Conservation (phyloP, 2,329 filamentous ascomycete genomes). For the Aspergillus ochraceus region DNA sequence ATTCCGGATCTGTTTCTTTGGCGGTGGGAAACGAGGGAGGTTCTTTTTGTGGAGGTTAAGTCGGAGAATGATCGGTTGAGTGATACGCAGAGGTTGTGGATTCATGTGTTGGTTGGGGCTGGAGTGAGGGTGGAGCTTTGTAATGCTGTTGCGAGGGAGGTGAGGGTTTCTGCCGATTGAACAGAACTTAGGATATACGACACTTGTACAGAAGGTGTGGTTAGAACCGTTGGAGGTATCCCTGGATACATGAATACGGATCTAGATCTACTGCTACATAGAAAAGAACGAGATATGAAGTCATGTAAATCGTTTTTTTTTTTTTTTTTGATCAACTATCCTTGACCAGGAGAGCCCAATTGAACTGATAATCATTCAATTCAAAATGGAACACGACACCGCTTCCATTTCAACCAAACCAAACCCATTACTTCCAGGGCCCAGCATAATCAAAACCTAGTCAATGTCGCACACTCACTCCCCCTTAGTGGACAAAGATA, state of each 20-base stretch:
- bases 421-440: background rate
- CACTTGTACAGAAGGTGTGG: background rate
- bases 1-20: slow-evolving; percentile 93
- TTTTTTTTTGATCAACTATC: background rate
- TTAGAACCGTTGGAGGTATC: background rate
- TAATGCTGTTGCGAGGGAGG: slow-evolving; percentile 61
- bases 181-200: too few species aligned
- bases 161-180: slow-evolving; percentile 27
- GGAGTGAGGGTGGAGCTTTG: slow-evolving; percentile 84
- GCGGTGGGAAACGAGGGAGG: slow-evolving; percentile 61
- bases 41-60: slow-evolving; percentile 79
- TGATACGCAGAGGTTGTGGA: slow-evolving; percentile 95
- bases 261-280: background rate
- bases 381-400: background rate
- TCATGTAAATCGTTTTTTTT: background rate
- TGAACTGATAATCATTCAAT: background rate
- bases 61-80: slow-evolving; percentile 89
- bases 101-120: slow-evolving; percentile 83
- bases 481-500: background rate
- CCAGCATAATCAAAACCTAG: background rate
- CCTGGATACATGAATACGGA: background rate
- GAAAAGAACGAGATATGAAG: background rate
- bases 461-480: too few species aligned
- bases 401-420: background rate
- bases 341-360: background rate